Evolutionary conservation across 176 grass and related monocot species (phyloP).

Genomic region (Elaeis guineensis): DNA sequence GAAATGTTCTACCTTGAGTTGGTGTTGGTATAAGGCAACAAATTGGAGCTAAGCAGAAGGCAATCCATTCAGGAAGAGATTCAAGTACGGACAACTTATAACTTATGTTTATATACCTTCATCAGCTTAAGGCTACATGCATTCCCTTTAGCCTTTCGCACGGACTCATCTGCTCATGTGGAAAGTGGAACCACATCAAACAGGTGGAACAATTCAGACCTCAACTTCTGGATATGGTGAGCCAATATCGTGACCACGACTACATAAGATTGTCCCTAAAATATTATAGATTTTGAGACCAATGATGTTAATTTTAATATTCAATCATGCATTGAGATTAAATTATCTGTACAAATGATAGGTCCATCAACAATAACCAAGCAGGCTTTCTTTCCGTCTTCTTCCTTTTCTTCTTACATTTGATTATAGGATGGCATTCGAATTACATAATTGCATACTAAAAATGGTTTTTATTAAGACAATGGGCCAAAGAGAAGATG

Average conservation of each 20-base stretch:
- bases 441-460: too few species aligned
- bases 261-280: too few species aligned
- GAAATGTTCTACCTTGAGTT: constrained; percentile 36
- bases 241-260: background rate
- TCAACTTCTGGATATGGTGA: constrained; percentile 33
- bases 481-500: too few species aligned
- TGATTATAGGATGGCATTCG: too few species aligned
- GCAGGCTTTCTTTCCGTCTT: too few species aligned
- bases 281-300: too few species aligned
- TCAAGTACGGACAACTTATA: background rate
- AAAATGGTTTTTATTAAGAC: too few species aligned
- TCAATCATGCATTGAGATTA: too few species aligned
- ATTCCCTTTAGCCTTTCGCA: constrained; percentile 25
- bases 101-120: constrained; percentile 20
- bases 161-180: constrained; percentile 69
- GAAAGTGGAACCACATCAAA: constrained; percentile 32
- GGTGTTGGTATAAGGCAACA: constrained; percentile 21
- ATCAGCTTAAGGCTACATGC: constrained; percentile 15
- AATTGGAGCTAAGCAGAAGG: constrained; percentile 48
- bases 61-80: constrained; percentile 46
- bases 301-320: too few species aligned
- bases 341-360: too few species aligned
- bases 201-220: constrained; percentile 43
- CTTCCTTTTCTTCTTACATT: too few species aligned
- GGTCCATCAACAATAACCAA: too few species aligned